Evolutionary conservation across 306 rosid species (phyloP).

Genomic region (Prunus armeniaca): DNA sequence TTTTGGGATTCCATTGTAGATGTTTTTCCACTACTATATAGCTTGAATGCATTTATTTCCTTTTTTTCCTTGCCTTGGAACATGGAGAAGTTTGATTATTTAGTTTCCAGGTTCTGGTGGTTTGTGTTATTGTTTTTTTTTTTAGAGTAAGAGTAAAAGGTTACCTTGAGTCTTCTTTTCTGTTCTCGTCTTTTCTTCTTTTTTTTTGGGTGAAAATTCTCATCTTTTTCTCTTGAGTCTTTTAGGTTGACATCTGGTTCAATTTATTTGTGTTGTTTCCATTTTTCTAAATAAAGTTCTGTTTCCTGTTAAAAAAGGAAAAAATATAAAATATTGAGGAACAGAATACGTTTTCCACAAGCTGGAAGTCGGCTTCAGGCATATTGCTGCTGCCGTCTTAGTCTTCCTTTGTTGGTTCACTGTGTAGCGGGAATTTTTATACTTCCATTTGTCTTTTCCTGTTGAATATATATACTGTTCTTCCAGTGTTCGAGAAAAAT

Average conservation of each 20-base stretch:
- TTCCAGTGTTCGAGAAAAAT: neutral
- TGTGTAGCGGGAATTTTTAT: neutral
- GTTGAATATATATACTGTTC: slow-evolving; percentile 3
- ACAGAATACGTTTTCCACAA: too few relatives aligned
- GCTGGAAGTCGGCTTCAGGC: neutral
- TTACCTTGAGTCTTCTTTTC: neutral
- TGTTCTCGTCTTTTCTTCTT: neutral
- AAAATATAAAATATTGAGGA: too few relatives aligned
- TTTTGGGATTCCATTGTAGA: neutral
- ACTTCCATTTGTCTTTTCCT: neutral
- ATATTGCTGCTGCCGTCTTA: neutral
- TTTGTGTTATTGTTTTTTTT: too few relatives aligned
- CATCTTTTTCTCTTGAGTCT: too few relatives aligned
- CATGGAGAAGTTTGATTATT: neutral
- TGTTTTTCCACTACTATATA: neutral
- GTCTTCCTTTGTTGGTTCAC: neutral
- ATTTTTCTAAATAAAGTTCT: too few relatives aligned
- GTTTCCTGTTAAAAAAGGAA: too few relatives aligned
- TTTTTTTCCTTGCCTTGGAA: neutral
- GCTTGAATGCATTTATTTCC: neutral
- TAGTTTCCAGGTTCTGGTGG: neutral
- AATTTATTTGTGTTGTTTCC: too few relatives aligned
- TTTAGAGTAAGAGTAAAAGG: too few relatives aligned
- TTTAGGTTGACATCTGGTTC: too few relatives aligned
- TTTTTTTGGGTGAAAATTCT: too few relatives aligned